Evolutionary conservation across 208 protist genomes (phyloP).

Genomic region (Crithidia thermophila): DNA sequence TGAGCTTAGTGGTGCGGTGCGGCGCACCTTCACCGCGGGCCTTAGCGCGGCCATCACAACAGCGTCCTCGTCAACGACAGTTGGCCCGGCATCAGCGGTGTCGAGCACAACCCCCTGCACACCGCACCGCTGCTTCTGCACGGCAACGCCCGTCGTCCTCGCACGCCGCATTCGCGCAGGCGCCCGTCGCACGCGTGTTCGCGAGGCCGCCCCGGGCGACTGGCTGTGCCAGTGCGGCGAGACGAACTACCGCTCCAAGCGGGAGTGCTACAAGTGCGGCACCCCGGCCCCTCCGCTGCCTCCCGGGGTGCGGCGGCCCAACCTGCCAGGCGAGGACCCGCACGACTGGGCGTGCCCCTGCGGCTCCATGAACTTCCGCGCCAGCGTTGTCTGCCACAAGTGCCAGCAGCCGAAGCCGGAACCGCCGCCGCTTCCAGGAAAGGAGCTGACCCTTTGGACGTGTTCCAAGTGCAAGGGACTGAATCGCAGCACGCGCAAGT

Average conservation of each 20-base stretch:
- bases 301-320: conserved; percentile 76
- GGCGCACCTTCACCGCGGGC: background rate
- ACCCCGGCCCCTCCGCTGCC: conserved; percentile 87
- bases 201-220: conserved; percentile 79
- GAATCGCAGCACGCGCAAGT: conserved; percentile 78
- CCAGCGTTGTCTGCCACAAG: conserved; percentile 80
- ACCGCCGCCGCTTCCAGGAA: conserved; percentile 71
- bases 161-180: conserved; percentile 58
- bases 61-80: too few species aligned
- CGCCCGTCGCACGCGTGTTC: conserved; percentile 37
- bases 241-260: conserved; percentile 84
- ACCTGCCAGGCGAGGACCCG: conserved; percentile 88
- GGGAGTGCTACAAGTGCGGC: conserved; percentile 92
- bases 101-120: background rate
- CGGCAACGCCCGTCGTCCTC: conserved; percentile 12
- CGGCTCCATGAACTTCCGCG: conserved; percentile 92
- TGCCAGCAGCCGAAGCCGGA: conserved; percentile 87
- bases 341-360: conserved; percentile 93
- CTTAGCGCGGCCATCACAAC: background rate
- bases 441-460: conserved; percentile 85
- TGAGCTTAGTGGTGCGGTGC: background rate
- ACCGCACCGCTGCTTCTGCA: conserved; percentile 4
- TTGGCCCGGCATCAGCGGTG: background rate
- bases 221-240: conserved; percentile 91
- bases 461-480: conserved; percentile 84